Evolutionary conservation across 2,329 filamentous ascomycete species (phyloP).

Genomic region (Aspergillus tamarii): DNA sequence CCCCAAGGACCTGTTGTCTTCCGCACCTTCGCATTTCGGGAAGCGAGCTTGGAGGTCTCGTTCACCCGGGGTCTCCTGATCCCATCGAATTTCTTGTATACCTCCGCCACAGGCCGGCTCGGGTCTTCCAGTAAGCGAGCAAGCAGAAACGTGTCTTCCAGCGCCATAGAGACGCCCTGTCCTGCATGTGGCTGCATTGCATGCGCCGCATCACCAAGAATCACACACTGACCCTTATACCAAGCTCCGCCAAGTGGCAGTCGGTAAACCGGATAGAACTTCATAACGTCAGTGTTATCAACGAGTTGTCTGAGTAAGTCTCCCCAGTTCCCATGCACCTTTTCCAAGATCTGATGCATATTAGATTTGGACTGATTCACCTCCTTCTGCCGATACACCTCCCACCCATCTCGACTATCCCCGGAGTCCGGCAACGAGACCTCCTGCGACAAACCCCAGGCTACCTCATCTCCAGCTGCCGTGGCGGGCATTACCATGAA

Average conservation of each 20-base stretch:
- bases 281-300: background rate
- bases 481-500: constrained; percentile 28
- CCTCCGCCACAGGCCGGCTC: constrained; percentile 19
- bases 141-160: constrained; percentile 51
- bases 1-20: constrained; percentile 29
- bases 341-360: constrained; percentile 3
- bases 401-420: constrained; percentile 33
- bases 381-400: constrained; percentile 29
- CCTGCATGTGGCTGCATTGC: constrained; percentile 46
- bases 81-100: constrained; percentile 32
- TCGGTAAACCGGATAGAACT: background rate
- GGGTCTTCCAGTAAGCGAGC: constrained; percentile 29
- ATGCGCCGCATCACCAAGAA: constrained; percentile 39
- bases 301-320: background rate
- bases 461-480: constrained; percentile 23
- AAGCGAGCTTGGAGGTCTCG: constrained; percentile 29
- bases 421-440: constrained; percentile 25
- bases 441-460: constrained; percentile 35
- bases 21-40: constrained; percentile 26
- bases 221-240: constrained; percentile 38
- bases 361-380: constrained; percentile 27
- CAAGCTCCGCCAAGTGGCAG: constrained; percentile 32
- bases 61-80: constrained; percentile 28
- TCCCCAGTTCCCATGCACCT: background rate
- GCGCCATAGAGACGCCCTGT: constrained; percentile 57